These are phyloP conservation scores for Gyrodon lividus DNA, from an alignment of 768 basidiomycete species.

Conservation along the genomic window DNA sequence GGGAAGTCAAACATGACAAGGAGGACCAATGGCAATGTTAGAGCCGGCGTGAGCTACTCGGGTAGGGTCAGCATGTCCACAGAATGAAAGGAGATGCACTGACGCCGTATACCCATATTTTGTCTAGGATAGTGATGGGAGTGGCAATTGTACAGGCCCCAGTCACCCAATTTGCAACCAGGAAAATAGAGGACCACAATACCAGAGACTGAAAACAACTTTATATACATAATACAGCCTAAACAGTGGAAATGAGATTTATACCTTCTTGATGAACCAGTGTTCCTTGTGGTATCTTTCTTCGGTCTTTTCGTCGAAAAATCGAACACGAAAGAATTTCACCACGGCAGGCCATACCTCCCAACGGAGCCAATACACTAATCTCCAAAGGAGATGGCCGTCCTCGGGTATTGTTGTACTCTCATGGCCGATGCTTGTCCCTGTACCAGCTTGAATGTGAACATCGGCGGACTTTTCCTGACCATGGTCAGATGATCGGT, in stretches of 20 bases:
- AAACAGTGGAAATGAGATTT: background rate
- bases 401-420: conserved; percentile 35
- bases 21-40: conserved; percentile 61
- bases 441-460: conserved; percentile 28
- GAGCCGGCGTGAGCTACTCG: conserved; percentile 49
- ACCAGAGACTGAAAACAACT: conserved; percentile 45
- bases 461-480: conserved; percentile 52
- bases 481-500: conserved; percentile 51
- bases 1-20: conserved; percentile 76
- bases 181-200: conserved; percentile 61
- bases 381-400: conserved; percentile 33
- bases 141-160: conserved; percentile 50
- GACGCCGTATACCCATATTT: conserved; percentile 59
- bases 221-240: background rate
- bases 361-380: conserved; percentile 51
- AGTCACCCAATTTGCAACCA: conserved; percentile 69
- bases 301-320: conserved; percentile 59
- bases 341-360: conserved; percentile 53
- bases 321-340: conserved; percentile 60
- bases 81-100: conserved; percentile 22
- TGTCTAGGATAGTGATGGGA: conserved; percentile 49
- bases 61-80: background rate
- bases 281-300: conserved; percentile 56
- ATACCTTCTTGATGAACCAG: conserved; percentile 67
- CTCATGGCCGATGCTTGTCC: conserved; percentile 38